Evolutionary conservation across 257 asterid genomes (phyloP).

Genomic region (Dorcoceras hygrometricum): DNA sequence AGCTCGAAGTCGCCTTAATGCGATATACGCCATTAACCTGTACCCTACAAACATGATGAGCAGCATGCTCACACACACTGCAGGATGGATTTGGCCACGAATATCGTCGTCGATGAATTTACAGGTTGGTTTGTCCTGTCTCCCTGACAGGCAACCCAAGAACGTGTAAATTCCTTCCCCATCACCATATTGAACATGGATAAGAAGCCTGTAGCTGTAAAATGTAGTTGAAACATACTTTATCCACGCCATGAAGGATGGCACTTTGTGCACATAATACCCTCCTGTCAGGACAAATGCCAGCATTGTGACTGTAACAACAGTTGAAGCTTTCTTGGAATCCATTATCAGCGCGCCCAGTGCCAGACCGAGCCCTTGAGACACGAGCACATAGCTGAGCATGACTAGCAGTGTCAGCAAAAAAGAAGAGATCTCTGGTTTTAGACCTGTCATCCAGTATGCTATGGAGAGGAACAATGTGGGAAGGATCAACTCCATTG

Average conservation of each 20-base stretch:
- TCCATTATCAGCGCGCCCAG: slow-evolving; percentile 53
- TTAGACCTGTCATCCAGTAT: slow-evolving; percentile 54
- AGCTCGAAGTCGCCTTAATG: slow-evolving; percentile 34
- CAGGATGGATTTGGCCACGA: slow-evolving; percentile 41
- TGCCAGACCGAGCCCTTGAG: slow-evolving; percentile 53
- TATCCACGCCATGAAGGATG: slow-evolving; percentile 39
- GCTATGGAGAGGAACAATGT: slow-evolving; percentile 38
- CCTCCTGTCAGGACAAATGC: slow-evolving; percentile 49
- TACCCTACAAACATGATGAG: slow-evolving; percentile 47
- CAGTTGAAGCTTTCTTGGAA: slow-evolving; percentile 49
- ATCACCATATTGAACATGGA: slow-evolving; percentile 41
- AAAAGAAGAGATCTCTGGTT: slow-evolving; percentile 38
- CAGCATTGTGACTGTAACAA: slow-evolving; percentile 51
- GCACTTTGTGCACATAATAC: slow-evolving; percentile 45
- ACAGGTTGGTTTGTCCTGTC: slow-evolving; percentile 28
- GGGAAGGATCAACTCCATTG: slow-evolving; percentile 58
- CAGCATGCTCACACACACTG: slow-evolving; percentile 31
- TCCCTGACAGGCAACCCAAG: slow-evolving; percentile 32
- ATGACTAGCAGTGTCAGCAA: slow-evolving; percentile 31
- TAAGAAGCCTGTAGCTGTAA: slow-evolving; percentile 40
- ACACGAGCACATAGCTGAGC: slow-evolving; percentile 45
- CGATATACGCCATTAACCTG: slow-evolving; percentile 44
- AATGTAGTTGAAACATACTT: slow-evolving; percentile 53
- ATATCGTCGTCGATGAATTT: slow-evolving; percentile 40
- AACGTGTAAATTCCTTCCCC: slow-evolving; percentile 38